Base-by-base conservation (phyloP, 2,329 filamentous ascomycete species). In the Colletotrichum graminicola region DNA sequence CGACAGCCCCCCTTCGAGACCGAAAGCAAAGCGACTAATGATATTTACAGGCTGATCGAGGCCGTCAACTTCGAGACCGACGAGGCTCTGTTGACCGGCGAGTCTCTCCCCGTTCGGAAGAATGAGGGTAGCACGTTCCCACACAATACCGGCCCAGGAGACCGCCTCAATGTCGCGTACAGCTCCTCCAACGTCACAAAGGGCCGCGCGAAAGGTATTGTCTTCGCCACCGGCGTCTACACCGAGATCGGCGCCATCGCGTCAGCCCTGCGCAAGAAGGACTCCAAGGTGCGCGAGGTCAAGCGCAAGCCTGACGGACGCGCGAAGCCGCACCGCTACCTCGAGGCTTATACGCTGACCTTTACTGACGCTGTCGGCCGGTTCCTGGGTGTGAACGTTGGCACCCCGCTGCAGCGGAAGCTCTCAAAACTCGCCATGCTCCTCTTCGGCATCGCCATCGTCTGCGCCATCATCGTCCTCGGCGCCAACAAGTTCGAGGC, bases 401-500 rank as follows among this genome's bases (percentile, higher is more conserved):
- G 92, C 57, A 93, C 91, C 14, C 92, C 91, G 3, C 84, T 93
- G 23, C 90, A 93, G 78, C 86, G 87, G 75, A 92, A 91, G 76
- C 83, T 93, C 21, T 91, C 90, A 59, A 88, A 89, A 78, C 85
- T 93, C 61, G 91, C 91, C 29, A 84, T 93, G 23, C 78, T 91
- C 2, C 85, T 93, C 1, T 93, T 93, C 76, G 85, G 84, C 39
- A 87, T 92, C 62, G 91, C 91, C 2, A 87, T 93, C 16, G 76
- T 93, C 34, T 91, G 91, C 73, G 91, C 91, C 11, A 87, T 93
- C 74, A 89, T 93, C 75, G 91, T 93, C 49, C 85, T 92, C 56
- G 91, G 84, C 8, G 88, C 91, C 65, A 93, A 92, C 79, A 75
- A 84, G 1, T 90, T 89, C 77, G 79, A 82, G n/a, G 78, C 80